Conservation (phyloP, 768 basidiomycete species). For the Guyanaporus albipodus region DNA sequence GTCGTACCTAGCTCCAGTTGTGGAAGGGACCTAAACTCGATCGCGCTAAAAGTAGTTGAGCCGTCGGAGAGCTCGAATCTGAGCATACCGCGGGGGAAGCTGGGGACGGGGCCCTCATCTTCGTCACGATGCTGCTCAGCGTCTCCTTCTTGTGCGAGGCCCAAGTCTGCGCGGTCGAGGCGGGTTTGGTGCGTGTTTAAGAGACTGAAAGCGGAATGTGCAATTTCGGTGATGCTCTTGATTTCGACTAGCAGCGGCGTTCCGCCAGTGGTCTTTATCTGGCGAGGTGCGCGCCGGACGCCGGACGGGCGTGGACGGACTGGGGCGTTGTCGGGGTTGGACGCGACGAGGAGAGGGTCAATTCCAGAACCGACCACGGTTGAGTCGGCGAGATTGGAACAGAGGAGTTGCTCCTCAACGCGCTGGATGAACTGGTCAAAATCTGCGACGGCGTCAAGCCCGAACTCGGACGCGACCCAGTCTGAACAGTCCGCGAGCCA, state of each 20-base stretch:
- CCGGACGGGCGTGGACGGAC: slow-evolving; percentile 5
- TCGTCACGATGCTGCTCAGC: slow-evolving; percentile 48
- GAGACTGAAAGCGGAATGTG: slow-evolving; percentile 75
- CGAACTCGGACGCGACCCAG: slow-evolving; percentile 52
- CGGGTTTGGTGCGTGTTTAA: slow-evolving; percentile 66
- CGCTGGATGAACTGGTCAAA: slow-evolving; percentile 50
- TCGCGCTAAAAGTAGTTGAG: slow-evolving; percentile 57
- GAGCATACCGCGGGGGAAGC: slow-evolving; percentile 79
- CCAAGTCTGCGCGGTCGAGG: slow-evolving; percentile 51
- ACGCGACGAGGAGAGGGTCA: slow-evolving; percentile 17
- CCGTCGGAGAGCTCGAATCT: slow-evolving; percentile 78
- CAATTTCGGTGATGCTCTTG: slow-evolving; percentile 75
- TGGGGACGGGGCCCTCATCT: slow-evolving; percentile 74
- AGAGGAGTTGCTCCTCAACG: slow-evolving; percentile 63
- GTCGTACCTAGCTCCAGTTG: slow-evolving; percentile 71
- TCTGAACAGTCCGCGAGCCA: slow-evolving; percentile 74
- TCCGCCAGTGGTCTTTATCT: slow-evolving; percentile 30
- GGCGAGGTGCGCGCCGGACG: slow-evolving; percentile 7
- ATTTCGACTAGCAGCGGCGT: slow-evolving; percentile 72
- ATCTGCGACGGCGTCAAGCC: slow-evolving; percentile 43
- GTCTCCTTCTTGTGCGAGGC: slow-evolving; percentile 34
- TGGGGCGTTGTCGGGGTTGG: slow-evolving; percentile 7
- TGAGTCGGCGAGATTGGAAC: slow-evolving; percentile 70
- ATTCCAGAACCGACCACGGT: slow-evolving; percentile 70
- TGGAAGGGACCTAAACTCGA: slow-evolving; percentile 71